phyloP scores from a whole-genome alignment of 176 grass and related monocot genomes.

The Lolium rigidum region DNA sequence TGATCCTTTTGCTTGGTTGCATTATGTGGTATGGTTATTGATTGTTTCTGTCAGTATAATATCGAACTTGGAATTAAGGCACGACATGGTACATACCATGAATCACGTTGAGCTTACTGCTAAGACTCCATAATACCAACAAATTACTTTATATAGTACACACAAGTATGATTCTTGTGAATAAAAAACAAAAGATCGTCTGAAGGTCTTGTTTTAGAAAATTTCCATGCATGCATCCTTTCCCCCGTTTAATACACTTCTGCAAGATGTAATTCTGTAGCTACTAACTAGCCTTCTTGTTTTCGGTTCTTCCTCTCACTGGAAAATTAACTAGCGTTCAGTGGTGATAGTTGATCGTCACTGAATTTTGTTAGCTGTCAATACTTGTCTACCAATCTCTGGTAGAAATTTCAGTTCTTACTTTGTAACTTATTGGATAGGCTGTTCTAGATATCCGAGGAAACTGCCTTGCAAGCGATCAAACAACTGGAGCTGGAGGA shows the following conservation, averaged over 20 bases:
- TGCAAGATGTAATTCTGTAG: too few relatives aligned
- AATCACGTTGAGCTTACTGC: too few relatives aligned
- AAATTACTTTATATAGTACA: background rate
- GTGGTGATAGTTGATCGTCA: background rate
- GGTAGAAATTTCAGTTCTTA: conserved; percentile 38
- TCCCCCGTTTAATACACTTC: too few relatives aligned
- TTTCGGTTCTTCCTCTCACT: background rate
- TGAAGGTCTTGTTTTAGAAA: too few relatives aligned
- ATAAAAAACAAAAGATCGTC: too few relatives aligned
- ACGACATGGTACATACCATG: too few relatives aligned
- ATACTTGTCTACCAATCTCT: background rate
- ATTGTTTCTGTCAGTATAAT: background rate
- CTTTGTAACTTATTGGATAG: conserved; percentile 72
- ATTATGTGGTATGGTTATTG: conserved; percentile 1
- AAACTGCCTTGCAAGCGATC: conserved; percentile 71
- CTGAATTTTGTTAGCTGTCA: background rate
- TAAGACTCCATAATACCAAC: background rate
- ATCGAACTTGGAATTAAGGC: background rate
- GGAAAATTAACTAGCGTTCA: background rate
- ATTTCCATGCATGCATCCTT: too few relatives aligned
- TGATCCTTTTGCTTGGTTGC: background rate
- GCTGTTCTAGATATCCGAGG: conserved; percentile 88
- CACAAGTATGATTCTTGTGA: too few relatives aligned
- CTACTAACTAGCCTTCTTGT: background rate
- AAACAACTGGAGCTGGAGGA: conserved; percentile 74